phyloP scores from a whole-genome alignment of 495 filamentous ascomycete species.

The Trypethelium eluteriae region DNA sequence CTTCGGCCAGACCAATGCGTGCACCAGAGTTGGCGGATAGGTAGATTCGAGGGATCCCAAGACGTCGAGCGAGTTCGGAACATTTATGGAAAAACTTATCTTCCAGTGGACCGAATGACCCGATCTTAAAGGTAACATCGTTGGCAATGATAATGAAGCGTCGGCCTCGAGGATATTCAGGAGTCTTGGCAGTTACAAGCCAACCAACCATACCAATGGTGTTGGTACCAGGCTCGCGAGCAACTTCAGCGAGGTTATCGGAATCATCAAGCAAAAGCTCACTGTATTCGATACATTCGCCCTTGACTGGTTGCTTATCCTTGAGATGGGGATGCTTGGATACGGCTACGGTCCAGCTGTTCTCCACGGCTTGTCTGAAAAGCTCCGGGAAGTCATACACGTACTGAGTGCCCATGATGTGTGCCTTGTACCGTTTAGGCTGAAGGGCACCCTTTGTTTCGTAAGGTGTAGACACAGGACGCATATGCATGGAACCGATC shows the following conservation, averaged over 20 bases:
- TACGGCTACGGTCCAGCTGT: conserved; percentile 74
- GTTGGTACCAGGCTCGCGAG: conserved; percentile 90
- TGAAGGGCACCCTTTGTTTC: conserved; percentile 97
- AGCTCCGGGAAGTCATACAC: conserved; percentile 99
- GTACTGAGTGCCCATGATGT: conserved; percentile 97
- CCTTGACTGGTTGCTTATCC: conserved; percentile 72
- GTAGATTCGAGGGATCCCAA: conserved; percentile 94
- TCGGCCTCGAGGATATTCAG: conserved; percentile 90
- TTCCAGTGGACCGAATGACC: conserved; percentile 91
- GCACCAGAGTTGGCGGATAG: conserved; percentile 99
- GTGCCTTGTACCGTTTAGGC: conserved; percentile 98
- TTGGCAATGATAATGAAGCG: conserved; percentile 96
- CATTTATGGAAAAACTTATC: conserved; percentile 99
- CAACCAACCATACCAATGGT: conserved; percentile 97
- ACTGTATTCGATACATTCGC: conserved; percentile 90
- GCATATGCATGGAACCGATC: conserved; percentile 90
- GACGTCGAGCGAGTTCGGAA: conserved; percentile 83
- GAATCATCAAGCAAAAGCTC: conserved; percentile 91
- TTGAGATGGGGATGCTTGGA: conserved; percentile 61
- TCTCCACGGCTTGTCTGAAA: conserved; percentile 96
- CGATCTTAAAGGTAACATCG: conserved; percentile 98
- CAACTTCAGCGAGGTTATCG: conserved; percentile 85
- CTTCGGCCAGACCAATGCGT: conserved; percentile 91
- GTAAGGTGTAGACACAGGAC: conserved; percentile 85
- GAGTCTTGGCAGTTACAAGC: conserved; percentile 92